These are phyloP conservation scores for Colletotrichum phormii DNA, from an alignment of 2,329 filamentous ascomycete species.

Conservation along the genomic window DNA sequence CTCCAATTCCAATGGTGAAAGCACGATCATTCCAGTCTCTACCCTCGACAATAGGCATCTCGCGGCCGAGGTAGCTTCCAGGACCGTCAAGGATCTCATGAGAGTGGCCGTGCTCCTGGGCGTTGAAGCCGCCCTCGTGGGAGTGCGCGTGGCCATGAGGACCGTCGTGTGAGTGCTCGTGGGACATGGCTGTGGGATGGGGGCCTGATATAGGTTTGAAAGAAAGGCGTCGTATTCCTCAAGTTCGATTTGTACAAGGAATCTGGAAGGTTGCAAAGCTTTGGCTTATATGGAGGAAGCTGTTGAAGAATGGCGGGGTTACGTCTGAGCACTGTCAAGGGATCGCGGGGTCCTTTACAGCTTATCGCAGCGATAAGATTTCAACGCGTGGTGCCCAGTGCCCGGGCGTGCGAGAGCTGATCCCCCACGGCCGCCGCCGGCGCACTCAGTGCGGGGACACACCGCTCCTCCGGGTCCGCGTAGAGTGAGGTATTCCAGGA, in stretches of 20 bases:
- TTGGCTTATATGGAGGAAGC: neutral
- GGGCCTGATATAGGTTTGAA: too few species aligned
- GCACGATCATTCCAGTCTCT: slow-evolving; percentile 89
- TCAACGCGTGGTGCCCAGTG: neutral
- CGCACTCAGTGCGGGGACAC: slow-evolving; percentile 21
- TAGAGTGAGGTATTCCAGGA: neutral
- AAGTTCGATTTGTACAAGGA: neutral
- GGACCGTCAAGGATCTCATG: slow-evolving; percentile 96
- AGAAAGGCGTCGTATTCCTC: neutral
- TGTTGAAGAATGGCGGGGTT: slow-evolving; percentile 14
- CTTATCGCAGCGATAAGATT: slow-evolving; percentile 30
- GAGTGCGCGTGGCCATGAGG: slow-evolving; percentile 63
- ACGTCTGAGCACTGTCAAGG: slow-evolving; percentile 11
- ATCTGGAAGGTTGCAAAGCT: neutral
- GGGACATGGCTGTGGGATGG: slow-evolving; percentile 41
- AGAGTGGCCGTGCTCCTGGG: slow-evolving; percentile 87
- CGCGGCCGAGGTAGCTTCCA: slow-evolving; percentile 87
- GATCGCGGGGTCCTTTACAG: slow-evolving; percentile 19
- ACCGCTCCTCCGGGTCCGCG: neutral
- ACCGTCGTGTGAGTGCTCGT: slow-evolving; percentile 65
- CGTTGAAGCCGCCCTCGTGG: slow-evolving; percentile 65
- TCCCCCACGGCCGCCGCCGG: slow-evolving; percentile 29
- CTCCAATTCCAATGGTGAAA: slow-evolving; percentile 98
- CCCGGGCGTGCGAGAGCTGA: neutral
- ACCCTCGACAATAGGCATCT: slow-evolving; percentile 93